Percentiles rank a stretch among this genome's conserved stretches.
These are phyloP conservation scores for Cardamine resedifolia DNA, from an alignment of 345 rosid species.

Conservation along the genomic window DNA sequence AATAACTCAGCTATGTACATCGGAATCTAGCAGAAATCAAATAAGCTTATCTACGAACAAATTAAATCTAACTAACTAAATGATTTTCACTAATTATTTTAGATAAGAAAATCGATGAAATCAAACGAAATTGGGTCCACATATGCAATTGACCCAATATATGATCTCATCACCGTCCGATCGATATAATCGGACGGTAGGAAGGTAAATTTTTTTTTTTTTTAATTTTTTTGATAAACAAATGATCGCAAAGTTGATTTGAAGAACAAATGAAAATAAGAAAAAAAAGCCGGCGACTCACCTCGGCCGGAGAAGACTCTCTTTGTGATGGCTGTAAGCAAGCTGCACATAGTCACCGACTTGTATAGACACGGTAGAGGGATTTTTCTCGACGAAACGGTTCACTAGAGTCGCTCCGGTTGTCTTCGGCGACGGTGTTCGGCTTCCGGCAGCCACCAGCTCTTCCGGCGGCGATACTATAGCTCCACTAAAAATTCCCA, in stretches of 20 bases:
- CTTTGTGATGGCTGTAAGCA: constrained; percentile 71
- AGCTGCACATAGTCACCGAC: constrained; percentile 72
- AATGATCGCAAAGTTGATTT: no score
- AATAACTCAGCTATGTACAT: constrained; percentile 2
- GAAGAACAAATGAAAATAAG: not conserved
- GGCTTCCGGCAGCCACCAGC: constrained; percentile 89
- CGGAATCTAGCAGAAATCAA: constrained; percentile 17
- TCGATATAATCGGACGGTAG: not conserved
- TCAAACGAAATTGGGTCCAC: not conserved
- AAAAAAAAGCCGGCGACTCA: constrained; percentile 31
- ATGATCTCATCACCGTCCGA: constrained; percentile 29
- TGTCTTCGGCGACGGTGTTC: constrained; percentile 92
- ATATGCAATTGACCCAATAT: not conserved
- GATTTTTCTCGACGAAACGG: constrained; percentile 55
- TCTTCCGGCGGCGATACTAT: constrained; percentile 90
- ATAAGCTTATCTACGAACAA: constrained; percentile 2
- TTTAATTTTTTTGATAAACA: no score
- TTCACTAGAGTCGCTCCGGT: constrained; percentile 59
- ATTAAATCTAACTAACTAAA: not conserved
- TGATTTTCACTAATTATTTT: not conserved
- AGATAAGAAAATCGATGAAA: constrained; percentile 22
- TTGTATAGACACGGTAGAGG: constrained; percentile 67
- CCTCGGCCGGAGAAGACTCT: constrained; percentile 78
- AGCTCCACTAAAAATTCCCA: constrained; percentile 85
- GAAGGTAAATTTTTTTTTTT: not conserved